phyloP scores from a whole-genome alignment of 768 basidiomycete species.

The Daedaleopsis sinensis region DNA sequence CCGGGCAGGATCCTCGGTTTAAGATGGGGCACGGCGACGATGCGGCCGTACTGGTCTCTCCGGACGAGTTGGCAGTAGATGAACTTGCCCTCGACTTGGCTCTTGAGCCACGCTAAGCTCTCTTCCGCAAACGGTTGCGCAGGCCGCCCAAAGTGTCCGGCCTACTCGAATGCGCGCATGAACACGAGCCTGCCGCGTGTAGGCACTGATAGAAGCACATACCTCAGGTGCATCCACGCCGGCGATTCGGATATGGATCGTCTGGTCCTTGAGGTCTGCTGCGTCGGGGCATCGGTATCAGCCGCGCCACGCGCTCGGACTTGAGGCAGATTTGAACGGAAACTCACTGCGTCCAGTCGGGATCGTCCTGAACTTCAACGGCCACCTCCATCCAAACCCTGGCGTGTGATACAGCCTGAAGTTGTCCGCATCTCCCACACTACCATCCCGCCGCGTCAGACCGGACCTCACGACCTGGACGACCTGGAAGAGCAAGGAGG shows the following conservation, averaged over 20 bases:
- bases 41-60: constrained; percentile 83
- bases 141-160: constrained; percentile 82
- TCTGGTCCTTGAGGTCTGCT: constrained; percentile 75
- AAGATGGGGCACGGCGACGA: constrained; percentile 53
- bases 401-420: constrained; percentile 90
- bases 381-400: constrained; percentile 72
- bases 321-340: neutral
- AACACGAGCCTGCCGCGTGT: neutral
- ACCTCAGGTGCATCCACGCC: constrained; percentile 96
- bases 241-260: constrained; percentile 85
- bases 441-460: constrained; percentile 29
- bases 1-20: constrained; percentile 58
- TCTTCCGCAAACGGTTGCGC: constrained; percentile 78
- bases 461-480: neutral
- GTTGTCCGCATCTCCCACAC: constrained; percentile 88
- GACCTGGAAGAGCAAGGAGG: constrained; percentile 19
- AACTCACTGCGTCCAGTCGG: constrained; percentile 55
- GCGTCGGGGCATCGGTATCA: neutral
- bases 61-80: constrained; percentile 74
- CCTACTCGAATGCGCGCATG: constrained; percentile 41
- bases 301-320: neutral
- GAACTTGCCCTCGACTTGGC: constrained; percentile 53
- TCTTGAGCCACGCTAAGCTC: constrained; percentile 71
- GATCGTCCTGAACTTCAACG: constrained; percentile 66
- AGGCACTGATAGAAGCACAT: constrained; percentile 5